These are phyloP conservation scores for Stachybotrys elegans DNA, from an alignment of 2,329 filamentous ascomycete genomes.

Conservation along the genomic window DNA sequence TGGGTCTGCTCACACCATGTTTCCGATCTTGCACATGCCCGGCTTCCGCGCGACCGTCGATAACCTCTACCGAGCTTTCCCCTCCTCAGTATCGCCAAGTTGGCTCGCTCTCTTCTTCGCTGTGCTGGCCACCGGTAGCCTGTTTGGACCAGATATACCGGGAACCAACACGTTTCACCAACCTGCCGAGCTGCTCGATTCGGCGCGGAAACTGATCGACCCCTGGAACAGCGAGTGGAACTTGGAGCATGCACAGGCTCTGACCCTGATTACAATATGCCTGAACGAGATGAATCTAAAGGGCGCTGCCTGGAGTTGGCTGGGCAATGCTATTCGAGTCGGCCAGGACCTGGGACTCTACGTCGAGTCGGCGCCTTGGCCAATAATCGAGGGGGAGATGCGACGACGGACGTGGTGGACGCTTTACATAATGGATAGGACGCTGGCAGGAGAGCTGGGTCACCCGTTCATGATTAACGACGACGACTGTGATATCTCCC, in stretches of 20 bases:
- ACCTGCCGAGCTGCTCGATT: conserved; percentile 63
- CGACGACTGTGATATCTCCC: conserved; percentile 75
- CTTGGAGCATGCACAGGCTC: conserved; percentile 68
- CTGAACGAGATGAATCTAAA: conserved; percentile 82
- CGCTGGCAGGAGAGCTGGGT: conserved; percentile 74
- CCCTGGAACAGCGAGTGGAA: conserved; percentile 76
- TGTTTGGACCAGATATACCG: conserved; percentile 58
- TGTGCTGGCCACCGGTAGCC: conserved; percentile 74
- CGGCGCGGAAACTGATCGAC: conserved; percentile 65
- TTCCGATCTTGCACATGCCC: conserved; percentile 86
- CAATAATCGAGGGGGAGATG: conserved; percentile 77
- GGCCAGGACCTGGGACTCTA: conserved; percentile 83
- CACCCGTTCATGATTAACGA: conserved; percentile 81
- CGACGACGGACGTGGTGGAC: conserved; percentile 89
- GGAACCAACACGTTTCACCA: conserved; percentile 47
- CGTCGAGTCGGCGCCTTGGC: conserved; percentile 66
- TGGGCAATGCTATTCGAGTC: conserved; percentile 72
- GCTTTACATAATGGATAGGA: conserved; percentile 82
- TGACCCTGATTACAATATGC: conserved; percentile 71
- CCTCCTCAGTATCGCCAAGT: conserved; percentile 53
- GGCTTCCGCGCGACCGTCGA: conserved; percentile 74
- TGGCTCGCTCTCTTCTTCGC: conserved; percentile 81
- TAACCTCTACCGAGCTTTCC: conserved; percentile 64
- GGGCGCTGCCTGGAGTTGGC: conserved; percentile 80
- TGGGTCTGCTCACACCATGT: conserved; percentile 68